Evolutionary conservation across 2,329 filamentous ascomycete genomes (phyloP), one percentile per base, ranked within the genome.

Genomic region (Hyphodiscus sp.): DNA sequence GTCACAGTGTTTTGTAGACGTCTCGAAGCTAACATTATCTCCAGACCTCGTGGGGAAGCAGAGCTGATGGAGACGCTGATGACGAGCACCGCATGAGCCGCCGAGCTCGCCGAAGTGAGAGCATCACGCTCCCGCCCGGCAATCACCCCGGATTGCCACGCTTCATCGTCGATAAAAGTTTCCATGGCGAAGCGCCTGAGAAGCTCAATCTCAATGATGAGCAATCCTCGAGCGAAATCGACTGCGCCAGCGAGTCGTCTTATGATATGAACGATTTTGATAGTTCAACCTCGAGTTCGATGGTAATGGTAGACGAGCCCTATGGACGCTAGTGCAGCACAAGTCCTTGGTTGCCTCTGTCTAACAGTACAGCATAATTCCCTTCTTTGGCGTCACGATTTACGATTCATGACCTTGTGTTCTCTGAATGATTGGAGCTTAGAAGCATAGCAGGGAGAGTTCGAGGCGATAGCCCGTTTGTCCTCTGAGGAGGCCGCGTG

Each of bases 11-110:
- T 41, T 38, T 4, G 20, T 10, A 8, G n/a, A n/a, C 30, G 6
- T 38, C 10, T 5, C 30, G 16, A 38, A 11, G 10, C 23, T 41
- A 26, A 38, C 26, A 46, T 49, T 55, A 45, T 68, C 26, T 42
- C 29, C 16, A 96, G 91, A 96, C 91, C 45, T 92, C 91, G 50
- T 96, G 91, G 91, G 91, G 91, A 67, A 96, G 90, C 73, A 86
- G 91, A 71, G 89, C 90, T 64, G 91, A 94, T 64, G 91, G 90
- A 67, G 91, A 96, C 71, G 80, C 86, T 62, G 87, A 95, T 71
- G 87, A 95, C 70, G 80, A 79, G 59, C 78, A 83, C 62, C 84
- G 87, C 52, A 69, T 69, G 67, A 61, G 54, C 38, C 67, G 65
- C 45, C 57, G 65, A 50, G 63, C 64, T 33, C 61, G 62, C 11